A percentile compares a stretch with the other conserved stretches of the same genome.
Conservation (phyloP, 1,139 yeast genomes). For the Candida mesenterica region DNA sequence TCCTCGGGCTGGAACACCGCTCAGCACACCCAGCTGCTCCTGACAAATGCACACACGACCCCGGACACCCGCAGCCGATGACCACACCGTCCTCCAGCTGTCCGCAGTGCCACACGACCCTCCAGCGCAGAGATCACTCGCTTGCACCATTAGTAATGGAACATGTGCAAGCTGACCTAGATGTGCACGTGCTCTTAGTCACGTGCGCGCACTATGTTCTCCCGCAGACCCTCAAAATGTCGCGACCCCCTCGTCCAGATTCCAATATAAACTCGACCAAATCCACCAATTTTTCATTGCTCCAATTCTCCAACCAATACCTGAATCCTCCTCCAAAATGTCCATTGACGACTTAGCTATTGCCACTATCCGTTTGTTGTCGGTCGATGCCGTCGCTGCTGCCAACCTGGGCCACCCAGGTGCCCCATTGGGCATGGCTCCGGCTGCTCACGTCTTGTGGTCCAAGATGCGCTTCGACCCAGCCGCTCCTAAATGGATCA, state of each 20-base stretch:
- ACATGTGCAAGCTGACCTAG: neutral
- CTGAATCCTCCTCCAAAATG: neutral
- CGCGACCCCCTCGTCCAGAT: constrained; percentile 2
- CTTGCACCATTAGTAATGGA: too few species aligned
- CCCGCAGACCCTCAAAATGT: too few species aligned
- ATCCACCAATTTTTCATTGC: neutral
- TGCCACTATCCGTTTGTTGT: constrained; percentile 85
- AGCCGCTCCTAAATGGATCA: constrained; percentile 85
- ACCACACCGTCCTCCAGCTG: too few species aligned
- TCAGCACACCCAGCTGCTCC: too few species aligned
- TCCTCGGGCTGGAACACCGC: too few species aligned
- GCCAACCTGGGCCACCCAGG: constrained; percentile 99
- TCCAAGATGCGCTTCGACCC: constrained; percentile 86
- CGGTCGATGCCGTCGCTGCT: constrained; percentile 84
- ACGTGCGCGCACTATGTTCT: neutral
- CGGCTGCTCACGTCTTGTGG: constrained; percentile 67
- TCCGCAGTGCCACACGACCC: too few species aligned
- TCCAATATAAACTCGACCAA: neutral
- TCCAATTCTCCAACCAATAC: neutral
- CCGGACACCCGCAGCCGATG: too few species aligned
- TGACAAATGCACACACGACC: too few species aligned
- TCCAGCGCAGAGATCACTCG: too few species aligned
- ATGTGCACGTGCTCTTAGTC: neutral
- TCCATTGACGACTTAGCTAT: constrained; percentile 70
- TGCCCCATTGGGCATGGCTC: constrained; percentile 98